phyloP scores from a whole-genome alignment of 768 basidiomycete genomes.

The Lentinula boryana region DNA sequence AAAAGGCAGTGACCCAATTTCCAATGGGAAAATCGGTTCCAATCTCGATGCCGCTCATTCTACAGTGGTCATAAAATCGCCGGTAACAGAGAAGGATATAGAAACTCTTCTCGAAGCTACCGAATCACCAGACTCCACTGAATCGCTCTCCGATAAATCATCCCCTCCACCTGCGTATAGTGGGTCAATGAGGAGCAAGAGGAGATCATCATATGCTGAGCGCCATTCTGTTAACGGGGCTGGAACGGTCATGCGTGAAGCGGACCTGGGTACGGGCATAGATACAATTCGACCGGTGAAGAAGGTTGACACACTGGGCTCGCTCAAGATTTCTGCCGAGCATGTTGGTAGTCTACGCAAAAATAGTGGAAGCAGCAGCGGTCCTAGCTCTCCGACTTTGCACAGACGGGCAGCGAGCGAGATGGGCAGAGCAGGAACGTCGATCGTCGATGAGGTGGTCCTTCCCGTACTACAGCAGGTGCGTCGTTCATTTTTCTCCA shows the following conservation, averaged over 20 bases:
- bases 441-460: constrained; percentile 80
- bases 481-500: constrained; percentile 15
- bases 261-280: constrained; percentile 80
- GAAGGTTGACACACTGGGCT: constrained; percentile 78
- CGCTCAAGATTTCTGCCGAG: constrained; percentile 71
- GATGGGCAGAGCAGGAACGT: constrained; percentile 53
- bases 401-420: constrained; percentile 53
- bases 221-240: constrained; percentile 53
- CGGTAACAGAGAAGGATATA: constrained; percentile 35
- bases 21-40: constrained; percentile 35
- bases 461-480: constrained; percentile 76
- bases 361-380: constrained; percentile 35
- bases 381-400: constrained; percentile 42
- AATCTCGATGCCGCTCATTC: constrained; percentile 58
- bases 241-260: constrained; percentile 74
- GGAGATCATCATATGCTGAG: constrained; percentile 76
- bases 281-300: constrained; percentile 93
- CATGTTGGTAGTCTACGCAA: constrained; percentile 71
- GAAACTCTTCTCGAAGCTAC: constrained; percentile 29
- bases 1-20: constrained; percentile 53
- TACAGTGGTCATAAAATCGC: constrained; percentile 62
- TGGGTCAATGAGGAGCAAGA: constrained; percentile 54
- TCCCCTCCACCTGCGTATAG: constrained; percentile 77
- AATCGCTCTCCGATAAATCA: constrained; percentile 35
- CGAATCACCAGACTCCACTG: constrained; percentile 28